Conservation (phyloP, 306 rosid genomes). For the Gastrolobium bilobum region DNA sequence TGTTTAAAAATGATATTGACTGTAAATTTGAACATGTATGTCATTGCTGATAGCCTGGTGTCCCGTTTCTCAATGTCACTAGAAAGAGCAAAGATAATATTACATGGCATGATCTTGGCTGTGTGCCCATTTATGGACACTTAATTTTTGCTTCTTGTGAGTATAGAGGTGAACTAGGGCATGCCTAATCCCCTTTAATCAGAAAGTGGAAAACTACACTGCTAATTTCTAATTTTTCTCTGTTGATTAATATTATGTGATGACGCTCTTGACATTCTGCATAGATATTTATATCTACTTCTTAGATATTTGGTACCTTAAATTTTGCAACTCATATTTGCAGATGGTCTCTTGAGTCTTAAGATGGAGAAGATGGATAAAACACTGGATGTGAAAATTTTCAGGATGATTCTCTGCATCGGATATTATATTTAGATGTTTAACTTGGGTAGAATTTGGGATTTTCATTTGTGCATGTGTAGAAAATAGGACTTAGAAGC, state of each 20-base stretch:
- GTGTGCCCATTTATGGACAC: constrained; percentile 4
- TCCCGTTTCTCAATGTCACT: background rate
- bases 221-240: constrained; percentile 26
- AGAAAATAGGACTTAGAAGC: constrained; percentile 42
- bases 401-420: constrained; percentile 6
- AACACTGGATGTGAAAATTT: constrained; percentile 33
- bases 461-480: constrained; percentile 9
- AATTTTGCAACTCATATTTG: constrained; percentile 36
- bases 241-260: background rate
- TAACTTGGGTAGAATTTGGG: constrained; percentile 1
- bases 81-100: constrained; percentile 23
- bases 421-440: constrained; percentile 41
- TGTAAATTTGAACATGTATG: background rate
- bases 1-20: constrained; percentile 11
- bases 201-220: constrained; percentile 14
- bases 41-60: background rate
- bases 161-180: constrained; percentile 9
- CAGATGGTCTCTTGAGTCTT: constrained; percentile 47
- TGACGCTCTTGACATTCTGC: constrained; percentile 26
- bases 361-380: constrained; percentile 32
- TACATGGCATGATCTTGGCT: constrained; percentile 4
- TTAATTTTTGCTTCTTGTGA: constrained; percentile 3
- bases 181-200: background rate
- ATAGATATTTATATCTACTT: constrained; percentile 10
- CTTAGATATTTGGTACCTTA: constrained; percentile 8